Base-by-base conservation (phyloP, 352 stramenopile genomes). In the Phytophthora citricola region DNA sequence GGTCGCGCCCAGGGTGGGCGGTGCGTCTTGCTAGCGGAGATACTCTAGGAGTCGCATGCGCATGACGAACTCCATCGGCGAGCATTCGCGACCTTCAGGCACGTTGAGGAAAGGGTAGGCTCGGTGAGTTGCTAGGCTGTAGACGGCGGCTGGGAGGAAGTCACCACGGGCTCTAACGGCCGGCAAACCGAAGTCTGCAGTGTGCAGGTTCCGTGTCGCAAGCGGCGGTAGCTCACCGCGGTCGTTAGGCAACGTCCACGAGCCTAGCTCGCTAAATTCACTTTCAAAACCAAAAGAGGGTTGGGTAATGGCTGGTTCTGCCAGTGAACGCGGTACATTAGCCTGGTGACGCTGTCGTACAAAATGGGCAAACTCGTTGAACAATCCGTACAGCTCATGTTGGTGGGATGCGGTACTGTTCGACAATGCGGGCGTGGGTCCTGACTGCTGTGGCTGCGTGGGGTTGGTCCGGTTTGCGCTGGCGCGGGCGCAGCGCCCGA, bases 231-330 rank as follows among this genome's bases (percentile, higher is more conserved):
- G 26, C 5, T n/a, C 12, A 20, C 20, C 14, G 2, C 12, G 10
- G 12, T 62, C 2, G 26, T 55, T 43, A 3, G 45, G 34, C 5
- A 63, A 15, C 1, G 45, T 56, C 56, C 45, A 63, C 17, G 17
- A 20, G 17, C 17, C 17, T 20, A 20, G 17, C 17, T 20, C 17
- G 17, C 17, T 20, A 20, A 20, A 20, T 20, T 0, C 17, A 20
- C 17, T 20, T 20, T 20, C 17, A 20, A 20, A 20, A 20, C 17
- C 17, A 20, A 20, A 20, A 20, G 17, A 20, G 17, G 17, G 17
- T 20, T 20, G 17, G 17, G 17, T 20, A 20, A 20, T 20, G 17
- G 17, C 17, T 20, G 17, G 17, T 20, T 20, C 17, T 20, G 17
- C 17, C 17, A 20, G 17, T 20, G 17, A 20, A 20, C 17, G 17